A percentile compares a stretch with the other conserved stretches of the same genome.
Evolutionary conservation across 1,284 basidiomycete genomes (phyloP).

Genomic region (Cryptococcus hybrid): DNA sequence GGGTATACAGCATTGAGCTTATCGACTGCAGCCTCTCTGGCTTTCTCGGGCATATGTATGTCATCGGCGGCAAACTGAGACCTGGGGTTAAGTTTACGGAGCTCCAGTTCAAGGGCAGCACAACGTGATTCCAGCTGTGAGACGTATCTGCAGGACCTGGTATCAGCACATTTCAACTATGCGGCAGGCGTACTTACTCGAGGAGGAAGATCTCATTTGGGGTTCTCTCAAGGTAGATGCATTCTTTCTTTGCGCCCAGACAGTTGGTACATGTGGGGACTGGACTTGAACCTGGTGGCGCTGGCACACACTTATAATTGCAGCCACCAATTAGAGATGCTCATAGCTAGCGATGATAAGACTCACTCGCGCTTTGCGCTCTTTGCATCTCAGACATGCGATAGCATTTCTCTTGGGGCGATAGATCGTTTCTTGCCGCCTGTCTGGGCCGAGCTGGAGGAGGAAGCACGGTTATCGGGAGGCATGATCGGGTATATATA

Average conservation of each 20-base stretch:
- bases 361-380: conserved; percentile 23
- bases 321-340: neutral
- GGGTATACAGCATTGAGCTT: conserved; percentile 24
- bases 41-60: conserved; percentile 14
- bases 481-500: neutral
- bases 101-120: conserved; percentile 25
- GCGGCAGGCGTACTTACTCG: conserved; percentile 16
- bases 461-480: neutral
- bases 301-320: conserved; percentile 22
- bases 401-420: conserved; percentile 25
- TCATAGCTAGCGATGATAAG: neutral
- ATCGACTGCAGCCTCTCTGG: conserved; percentile 21
- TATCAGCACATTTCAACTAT: conserved; percentile 1
- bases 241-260: conserved; percentile 21
- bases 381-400: conserved; percentile 31
- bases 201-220: conserved; percentile 32
- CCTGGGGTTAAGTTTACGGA: conserved; percentile 19
- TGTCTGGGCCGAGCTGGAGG: neutral
- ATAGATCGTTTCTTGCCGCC: conserved; percentile 16
- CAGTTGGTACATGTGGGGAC: conserved; percentile 31
- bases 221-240: conserved; percentile 29
- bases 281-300: conserved; percentile 21
- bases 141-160: conserved; percentile 19
- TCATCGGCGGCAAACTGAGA: conserved; percentile 19
- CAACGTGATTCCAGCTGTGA: conserved; percentile 28